Percentiles rank a stretch among this genome's conserved stretches.
phyloP scores from a whole-genome alignment of 495 filamentous ascomycete genomes.

The Bacidia rubella region DNA sequence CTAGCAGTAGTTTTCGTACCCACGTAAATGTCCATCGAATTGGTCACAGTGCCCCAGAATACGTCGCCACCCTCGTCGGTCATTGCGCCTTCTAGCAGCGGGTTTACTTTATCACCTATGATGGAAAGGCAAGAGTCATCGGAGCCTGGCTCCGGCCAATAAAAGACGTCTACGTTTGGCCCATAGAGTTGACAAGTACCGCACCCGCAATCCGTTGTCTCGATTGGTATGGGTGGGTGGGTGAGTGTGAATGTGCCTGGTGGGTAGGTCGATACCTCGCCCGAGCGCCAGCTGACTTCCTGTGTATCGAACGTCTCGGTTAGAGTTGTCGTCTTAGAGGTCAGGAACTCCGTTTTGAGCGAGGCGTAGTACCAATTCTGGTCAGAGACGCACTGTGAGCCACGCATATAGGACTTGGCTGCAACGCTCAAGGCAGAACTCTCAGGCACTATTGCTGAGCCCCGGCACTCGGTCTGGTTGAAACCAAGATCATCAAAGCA shows the following conservation, averaged over 20 bases:
- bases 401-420: background rate
- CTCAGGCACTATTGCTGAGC: background rate
- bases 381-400: background rate
- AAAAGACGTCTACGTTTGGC: slow-evolving; percentile 2
- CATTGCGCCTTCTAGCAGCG: background rate
- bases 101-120: background rate
- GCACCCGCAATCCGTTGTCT: background rate
- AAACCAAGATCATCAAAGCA: background rate
- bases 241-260: background rate
- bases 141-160: slow-evolving; percentile 4
- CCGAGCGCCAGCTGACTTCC: background rate
- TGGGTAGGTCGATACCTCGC: background rate
- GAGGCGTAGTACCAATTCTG: background rate
- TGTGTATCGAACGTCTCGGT: background rate
- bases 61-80: background rate
- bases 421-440: background rate
- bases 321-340: background rate
- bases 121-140: slow-evolving; percentile 1
- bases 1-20: background rate
- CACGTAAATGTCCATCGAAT: background rate
- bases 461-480: background rate
- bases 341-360: background rate
- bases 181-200: background rate
- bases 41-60: background rate
- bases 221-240: background rate